Evolutionary conservation across 768 basidiomycete species (phyloP).

Genomic region (Xanthoconium stramineum): DNA sequence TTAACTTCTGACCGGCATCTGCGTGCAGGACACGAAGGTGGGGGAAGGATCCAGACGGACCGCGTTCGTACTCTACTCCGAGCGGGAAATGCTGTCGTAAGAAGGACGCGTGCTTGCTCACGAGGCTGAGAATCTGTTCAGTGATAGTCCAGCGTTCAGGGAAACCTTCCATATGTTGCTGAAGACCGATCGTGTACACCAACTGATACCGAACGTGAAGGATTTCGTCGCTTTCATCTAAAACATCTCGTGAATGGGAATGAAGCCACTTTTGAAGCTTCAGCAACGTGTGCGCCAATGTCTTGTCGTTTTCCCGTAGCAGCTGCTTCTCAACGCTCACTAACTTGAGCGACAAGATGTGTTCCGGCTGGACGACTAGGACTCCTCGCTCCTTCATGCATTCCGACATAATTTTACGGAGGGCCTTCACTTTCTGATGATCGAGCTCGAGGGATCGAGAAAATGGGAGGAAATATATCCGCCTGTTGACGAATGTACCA

Average conservation of each 20-base stretch:
- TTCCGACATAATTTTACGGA: constrained; percentile 34
- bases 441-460: constrained; percentile 36
- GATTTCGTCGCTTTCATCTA: too few relatives aligned
- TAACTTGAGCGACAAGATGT: constrained; percentile 42
- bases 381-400: constrained; percentile 41
- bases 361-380: constrained; percentile 50
- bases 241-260: background rate
- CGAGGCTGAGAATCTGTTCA: constrained; percentile 28
- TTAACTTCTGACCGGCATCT: constrained; percentile 7
- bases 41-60: constrained; percentile 16
- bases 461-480: constrained; percentile 49
- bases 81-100: background rate
- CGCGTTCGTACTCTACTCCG: background rate
- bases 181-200: constrained; percentile 28
- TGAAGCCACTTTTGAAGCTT: constrained; percentile 27
- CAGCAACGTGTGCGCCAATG: constrained; percentile 22
- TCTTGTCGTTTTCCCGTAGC: background rate
- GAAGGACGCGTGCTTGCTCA: constrained; percentile 14
- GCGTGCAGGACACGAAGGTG: constrained; percentile 20
- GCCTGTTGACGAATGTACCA: constrained; percentile 43
- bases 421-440: constrained; percentile 11
- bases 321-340: constrained; percentile 28
- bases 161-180: constrained; percentile 21
- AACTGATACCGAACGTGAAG: constrained; percentile 35
- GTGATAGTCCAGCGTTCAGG: constrained; percentile 35